A percentile compares a stretch with the other conserved stretches of the same genome.
Evolutionary conservation across 352 stramenopile species (phyloP).

Genomic region (Thraustochytrium sp.): DNA sequence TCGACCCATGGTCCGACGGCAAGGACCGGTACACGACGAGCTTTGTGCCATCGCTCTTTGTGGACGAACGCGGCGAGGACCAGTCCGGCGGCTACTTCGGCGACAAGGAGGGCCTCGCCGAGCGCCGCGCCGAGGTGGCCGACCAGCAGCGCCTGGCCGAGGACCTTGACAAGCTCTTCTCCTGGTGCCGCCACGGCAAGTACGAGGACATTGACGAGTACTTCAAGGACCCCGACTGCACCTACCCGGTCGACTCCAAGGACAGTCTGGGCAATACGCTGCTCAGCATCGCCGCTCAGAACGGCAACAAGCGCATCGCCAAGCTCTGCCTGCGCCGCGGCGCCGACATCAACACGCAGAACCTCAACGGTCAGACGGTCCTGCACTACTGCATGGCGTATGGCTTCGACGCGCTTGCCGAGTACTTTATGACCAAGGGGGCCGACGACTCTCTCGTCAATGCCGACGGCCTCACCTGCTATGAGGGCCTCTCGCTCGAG

Average conservation of each 20-base stretch:
- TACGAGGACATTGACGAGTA: constrained; percentile 72
- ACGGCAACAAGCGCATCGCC: constrained; percentile 89
- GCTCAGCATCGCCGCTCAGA: constrained; percentile 85
- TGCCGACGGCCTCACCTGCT: constrained; percentile 85
- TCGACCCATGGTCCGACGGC: constrained; percentile 80
- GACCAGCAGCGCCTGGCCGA: constrained; percentile 71
- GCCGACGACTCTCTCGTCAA: constrained; percentile 82
- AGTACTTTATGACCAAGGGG: constrained; percentile 90
- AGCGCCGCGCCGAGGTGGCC: constrained; percentile 58
- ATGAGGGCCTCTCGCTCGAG: constrained; percentile 80
- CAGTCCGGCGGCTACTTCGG: neutral
- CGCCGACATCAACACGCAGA: constrained; percentile 85
- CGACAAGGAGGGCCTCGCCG: constrained; percentile 34
- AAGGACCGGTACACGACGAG: constrained; percentile 57
- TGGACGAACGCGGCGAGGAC: constrained; percentile 50
- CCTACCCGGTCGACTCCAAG: constrained; percentile 78
- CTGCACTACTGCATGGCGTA: constrained; percentile 89
- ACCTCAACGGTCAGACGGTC: constrained; percentile 82
- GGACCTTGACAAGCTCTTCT: constrained; percentile 80
- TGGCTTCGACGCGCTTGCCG: constrained; percentile 82
- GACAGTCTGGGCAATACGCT: constrained; percentile 84
- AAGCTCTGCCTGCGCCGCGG: constrained; percentile 85
- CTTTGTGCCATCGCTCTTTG: constrained; percentile 57
- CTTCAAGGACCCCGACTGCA: constrained; percentile 72
- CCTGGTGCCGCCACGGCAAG: constrained; percentile 75